Evolutionary conservation across 1,284 basidiomycete species (phyloP).

Genomic region (Sporisorium sorghi): DNA sequence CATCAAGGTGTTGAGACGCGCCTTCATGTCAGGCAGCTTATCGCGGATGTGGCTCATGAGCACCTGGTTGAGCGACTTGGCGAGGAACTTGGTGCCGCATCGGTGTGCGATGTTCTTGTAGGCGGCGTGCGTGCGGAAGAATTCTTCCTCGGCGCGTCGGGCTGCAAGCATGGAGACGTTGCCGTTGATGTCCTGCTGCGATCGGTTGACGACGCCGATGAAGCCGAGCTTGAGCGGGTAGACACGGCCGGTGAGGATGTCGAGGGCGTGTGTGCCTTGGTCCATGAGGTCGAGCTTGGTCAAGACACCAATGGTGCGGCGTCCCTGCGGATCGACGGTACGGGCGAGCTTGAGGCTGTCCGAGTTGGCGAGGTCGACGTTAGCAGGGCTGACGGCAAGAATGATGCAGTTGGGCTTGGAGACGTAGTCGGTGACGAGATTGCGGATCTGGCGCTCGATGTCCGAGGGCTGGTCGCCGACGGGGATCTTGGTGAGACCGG

Average conservation of each 20-base stretch:
- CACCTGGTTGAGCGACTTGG: conserved; percentile 93
- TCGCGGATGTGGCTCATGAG: conserved; percentile 98
- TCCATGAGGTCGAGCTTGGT: conserved; percentile 99
- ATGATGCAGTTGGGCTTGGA: conserved; percentile 97
- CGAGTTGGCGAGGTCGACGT: conserved; percentile 98
- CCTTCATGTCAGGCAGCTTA: conserved; percentile 99
- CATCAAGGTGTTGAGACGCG: conserved; percentile 96
- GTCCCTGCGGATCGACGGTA: conserved; percentile 91
- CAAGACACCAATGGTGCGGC: conserved; percentile 93
- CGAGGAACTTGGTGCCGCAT: conserved; percentile 94
- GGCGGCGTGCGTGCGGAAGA: conserved; percentile 88
- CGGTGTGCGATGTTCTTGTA: conserved; percentile 97
- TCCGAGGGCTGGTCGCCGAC: conserved; percentile 79
- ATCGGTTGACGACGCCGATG: conserved; percentile 96
- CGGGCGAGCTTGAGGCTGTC: conserved; percentile 96
- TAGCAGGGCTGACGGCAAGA: conserved; percentile 93
- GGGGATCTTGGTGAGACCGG: conserved; percentile 85
- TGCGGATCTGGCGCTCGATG: conserved; percentile 95
- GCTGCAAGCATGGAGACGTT: conserved; percentile 89
- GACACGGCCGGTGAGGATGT: conserved; percentile 93
- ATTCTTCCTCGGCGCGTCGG: conserved; percentile 85
- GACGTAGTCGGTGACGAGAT: conserved; percentile 92
- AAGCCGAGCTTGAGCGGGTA: conserved; percentile 98
- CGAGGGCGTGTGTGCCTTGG: conserved; percentile 94
- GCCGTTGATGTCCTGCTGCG: conserved; percentile 95